Conservation (phyloP, 2,329 filamentous ascomycete species). For the Calonectria montana region DNA sequence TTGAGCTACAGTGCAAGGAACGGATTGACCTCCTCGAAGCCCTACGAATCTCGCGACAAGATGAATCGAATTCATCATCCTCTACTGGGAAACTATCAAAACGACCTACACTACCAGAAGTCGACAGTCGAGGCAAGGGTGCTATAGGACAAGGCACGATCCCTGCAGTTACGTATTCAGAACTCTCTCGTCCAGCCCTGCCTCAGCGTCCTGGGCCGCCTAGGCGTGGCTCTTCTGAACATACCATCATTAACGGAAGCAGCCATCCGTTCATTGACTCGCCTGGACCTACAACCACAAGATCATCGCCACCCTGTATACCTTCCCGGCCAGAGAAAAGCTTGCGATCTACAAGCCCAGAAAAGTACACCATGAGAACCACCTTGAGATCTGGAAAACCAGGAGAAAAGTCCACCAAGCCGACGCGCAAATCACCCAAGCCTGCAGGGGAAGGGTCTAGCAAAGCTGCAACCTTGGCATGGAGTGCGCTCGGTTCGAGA, state of each 20-base stretch:
- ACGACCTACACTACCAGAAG: slow-evolving; percentile 33
- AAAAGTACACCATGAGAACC: slow-evolving; percentile 71
- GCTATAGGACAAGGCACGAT: slow-evolving; percentile 87
- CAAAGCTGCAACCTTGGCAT: slow-evolving; percentile 74
- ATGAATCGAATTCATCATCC: slow-evolving; percentile 31
- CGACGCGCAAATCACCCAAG: slow-evolving; percentile 55
- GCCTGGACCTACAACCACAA: slow-evolving; percentile 26
- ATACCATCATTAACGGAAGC: slow-evolving; percentile 51
- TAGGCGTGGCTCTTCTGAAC: slow-evolving; percentile 64
- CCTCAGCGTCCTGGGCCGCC: slow-evolving; percentile 68
- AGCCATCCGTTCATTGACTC: slow-evolving; percentile 36
- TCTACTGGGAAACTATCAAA: slow-evolving; percentile 38
- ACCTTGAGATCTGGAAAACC: slow-evolving; percentile 65
- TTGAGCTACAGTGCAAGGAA: slow-evolving; percentile 94
- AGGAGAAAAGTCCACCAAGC: slow-evolving; percentile 55
- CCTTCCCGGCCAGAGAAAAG: slow-evolving; percentile 50
- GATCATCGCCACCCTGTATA: slow-evolving; percentile 46
- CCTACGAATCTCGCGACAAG: slow-evolving; percentile 73
- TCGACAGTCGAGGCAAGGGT: slow-evolving; percentile 53
- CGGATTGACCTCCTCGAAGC: slow-evolving; percentile 89
- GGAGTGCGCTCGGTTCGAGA: slow-evolving; percentile 60
- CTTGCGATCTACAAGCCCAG: slow-evolving; percentile 66
- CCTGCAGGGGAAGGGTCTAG: slow-evolving; percentile 65
- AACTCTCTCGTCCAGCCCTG: slow-evolving; percentile 77
- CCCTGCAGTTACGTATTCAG: slow-evolving; percentile 81